Percentiles rank a stretch among this genome's conserved stretches.
Conservation (phyloP, 768 basidiomycete genomes). For the Xanthoconium purpureum region DNA sequence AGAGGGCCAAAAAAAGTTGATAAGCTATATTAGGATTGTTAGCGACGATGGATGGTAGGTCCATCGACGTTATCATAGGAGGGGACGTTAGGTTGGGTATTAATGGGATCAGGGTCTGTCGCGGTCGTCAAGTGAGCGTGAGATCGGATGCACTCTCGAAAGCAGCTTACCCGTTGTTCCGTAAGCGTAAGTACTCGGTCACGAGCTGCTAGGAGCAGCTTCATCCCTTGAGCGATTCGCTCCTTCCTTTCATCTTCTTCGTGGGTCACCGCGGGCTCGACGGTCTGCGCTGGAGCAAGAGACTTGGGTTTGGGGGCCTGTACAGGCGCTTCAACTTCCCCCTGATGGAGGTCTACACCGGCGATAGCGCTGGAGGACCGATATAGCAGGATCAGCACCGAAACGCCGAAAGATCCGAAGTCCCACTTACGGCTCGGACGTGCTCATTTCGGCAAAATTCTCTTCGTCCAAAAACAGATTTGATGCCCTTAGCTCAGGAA, state of each 20-base stretch:
- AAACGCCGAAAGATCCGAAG: neutral
- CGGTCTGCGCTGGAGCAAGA: neutral
- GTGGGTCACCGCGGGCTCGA: slow-evolving; percentile 30
- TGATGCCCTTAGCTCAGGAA: slow-evolving; percentile 69
- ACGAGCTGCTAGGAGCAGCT: slow-evolving; percentile 64
- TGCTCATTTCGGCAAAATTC: slow-evolving; percentile 43
- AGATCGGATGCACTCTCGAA: neutral
- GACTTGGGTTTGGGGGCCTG: slow-evolving; percentile 1
- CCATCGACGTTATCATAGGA: slow-evolving; percentile 61
- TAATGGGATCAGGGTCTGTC: slow-evolving; percentile 51
- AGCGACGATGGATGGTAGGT: slow-evolving; percentile 62
- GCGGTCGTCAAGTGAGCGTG: neutral
- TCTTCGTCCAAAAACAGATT: slow-evolving; percentile 70
- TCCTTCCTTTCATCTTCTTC: slow-evolving; percentile 60
- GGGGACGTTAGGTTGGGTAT: slow-evolving; percentile 43
- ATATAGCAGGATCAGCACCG: slow-evolving; percentile 15
- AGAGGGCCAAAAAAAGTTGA: slow-evolving; percentile 58
- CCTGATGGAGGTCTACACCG: slow-evolving; percentile 5
- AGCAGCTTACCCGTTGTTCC: slow-evolving; percentile 60
- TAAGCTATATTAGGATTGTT: slow-evolving; percentile 70
- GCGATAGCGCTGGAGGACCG: slow-evolving; percentile 14
- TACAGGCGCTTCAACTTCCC: neutral
- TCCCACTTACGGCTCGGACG: slow-evolving; percentile 44
- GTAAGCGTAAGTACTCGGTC: slow-evolving; percentile 70
- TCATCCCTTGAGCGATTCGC: slow-evolving; percentile 59